A percentile compares a stretch with the other conserved stretches of the same genome.
These are phyloP conservation scores for Phytophthora cryptogea DNA, from an alignment of 352 stramenopile genomes.

Conservation along the genomic window DNA sequence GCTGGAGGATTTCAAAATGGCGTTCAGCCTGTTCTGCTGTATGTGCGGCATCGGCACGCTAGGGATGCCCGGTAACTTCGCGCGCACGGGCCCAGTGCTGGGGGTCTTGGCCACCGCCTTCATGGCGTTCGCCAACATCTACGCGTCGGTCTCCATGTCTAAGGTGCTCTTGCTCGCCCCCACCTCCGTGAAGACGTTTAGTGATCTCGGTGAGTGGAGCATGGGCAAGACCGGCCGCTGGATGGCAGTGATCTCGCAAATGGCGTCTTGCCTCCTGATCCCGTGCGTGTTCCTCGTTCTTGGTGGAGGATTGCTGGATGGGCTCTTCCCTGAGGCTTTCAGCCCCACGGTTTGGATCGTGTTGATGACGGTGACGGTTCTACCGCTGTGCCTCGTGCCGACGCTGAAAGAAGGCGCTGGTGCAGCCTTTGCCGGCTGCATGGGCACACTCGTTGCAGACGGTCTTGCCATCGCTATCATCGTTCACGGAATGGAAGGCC, in stretches of 20 bases:
- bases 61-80: slow-evolving; percentile 60
- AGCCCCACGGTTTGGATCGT: slow-evolving; percentile 57
- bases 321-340: slow-evolving; percentile 55
- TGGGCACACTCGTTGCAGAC: slow-evolving; percentile 28
- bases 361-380: slow-evolving; percentile 52
- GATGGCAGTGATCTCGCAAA: slow-evolving; percentile 49
- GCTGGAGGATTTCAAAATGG: slow-evolving; percentile 46
- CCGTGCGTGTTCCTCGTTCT: slow-evolving; percentile 31
- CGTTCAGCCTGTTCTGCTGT: slow-evolving; percentile 53
- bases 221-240: slow-evolving; percentile 56
- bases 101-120: slow-evolving; percentile 51
- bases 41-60: slow-evolving; percentile 65
- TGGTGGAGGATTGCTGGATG: slow-evolving; percentile 37
- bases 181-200: slow-evolving; percentile 53
- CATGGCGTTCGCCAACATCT: slow-evolving; percentile 70
- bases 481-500: slow-evolving; percentile 50
- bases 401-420: too few species aligned
- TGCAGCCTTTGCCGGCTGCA: too few species aligned
- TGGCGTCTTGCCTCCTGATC: slow-evolving; percentile 51
- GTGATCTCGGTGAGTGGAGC: slow-evolving; percentile 61
- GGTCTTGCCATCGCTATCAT: slow-evolving; percentile 50
- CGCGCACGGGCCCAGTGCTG: slow-evolving; percentile 46
- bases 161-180: slow-evolving; percentile 59
- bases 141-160: slow-evolving; percentile 51
- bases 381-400: slow-evolving; percentile 30